Conservation (phyloP, 768 basidiomycete genomes). For the Lentinula raphanica region DNA sequence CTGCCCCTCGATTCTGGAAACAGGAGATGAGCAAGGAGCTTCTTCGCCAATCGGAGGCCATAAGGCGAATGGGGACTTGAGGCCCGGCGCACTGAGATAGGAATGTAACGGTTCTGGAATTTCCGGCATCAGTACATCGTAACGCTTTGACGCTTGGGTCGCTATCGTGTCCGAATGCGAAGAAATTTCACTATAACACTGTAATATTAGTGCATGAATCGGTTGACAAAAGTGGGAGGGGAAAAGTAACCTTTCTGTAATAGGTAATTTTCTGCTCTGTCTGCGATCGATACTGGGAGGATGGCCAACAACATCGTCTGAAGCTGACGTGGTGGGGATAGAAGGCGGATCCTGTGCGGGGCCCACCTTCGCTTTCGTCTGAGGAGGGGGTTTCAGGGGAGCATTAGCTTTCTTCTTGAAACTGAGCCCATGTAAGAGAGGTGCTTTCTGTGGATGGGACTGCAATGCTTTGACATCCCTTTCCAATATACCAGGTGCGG, state of each 20-base stretch:
- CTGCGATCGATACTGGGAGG: not conserved
- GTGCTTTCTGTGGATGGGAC: conserved; percentile 1
- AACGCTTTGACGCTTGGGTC: not conserved
- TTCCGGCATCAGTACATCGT: not conserved
- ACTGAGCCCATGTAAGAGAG: conserved; percentile 18
- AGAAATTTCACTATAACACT: too few relatives aligned
- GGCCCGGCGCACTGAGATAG: not conserved
- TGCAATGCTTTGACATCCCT: not conserved
- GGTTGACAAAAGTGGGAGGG: too few relatives aligned
- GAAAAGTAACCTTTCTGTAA: too few relatives aligned
- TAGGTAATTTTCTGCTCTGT: not conserved
- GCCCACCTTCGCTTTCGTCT: too few relatives aligned
- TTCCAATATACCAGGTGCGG: conserved; percentile 25
- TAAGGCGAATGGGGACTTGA: not conserved
- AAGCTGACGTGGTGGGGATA: not conserved
- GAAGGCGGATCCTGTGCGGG: not conserved
- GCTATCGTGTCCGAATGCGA: too few relatives aligned
- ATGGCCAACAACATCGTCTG: not conserved
- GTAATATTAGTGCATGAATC: too few relatives aligned
- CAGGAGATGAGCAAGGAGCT: not conserved
- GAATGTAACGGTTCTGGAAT: not conserved
- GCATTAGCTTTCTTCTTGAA: conserved; percentile 37
- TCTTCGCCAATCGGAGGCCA: not conserved
- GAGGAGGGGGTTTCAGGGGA: too few relatives aligned
- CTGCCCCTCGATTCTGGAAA: not conserved